Conservation (phyloP, 192 early-diverging fungal genomes). For the Backusella mclennaniae region DNA sequence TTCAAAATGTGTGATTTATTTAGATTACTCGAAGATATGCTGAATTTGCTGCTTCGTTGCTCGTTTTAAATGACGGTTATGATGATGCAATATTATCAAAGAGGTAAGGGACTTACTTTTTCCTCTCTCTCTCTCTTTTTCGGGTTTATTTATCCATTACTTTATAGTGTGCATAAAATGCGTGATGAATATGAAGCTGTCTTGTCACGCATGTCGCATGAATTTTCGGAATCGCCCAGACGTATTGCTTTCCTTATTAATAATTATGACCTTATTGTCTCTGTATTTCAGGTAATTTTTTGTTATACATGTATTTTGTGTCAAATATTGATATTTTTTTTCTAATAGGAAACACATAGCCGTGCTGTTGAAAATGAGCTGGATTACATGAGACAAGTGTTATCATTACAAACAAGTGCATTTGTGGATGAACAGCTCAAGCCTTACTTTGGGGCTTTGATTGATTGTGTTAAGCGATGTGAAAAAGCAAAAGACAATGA, state of each 20-base stretch:
- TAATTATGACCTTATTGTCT: constrained; percentile 87
- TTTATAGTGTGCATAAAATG: constrained; percentile 59
- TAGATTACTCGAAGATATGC: constrained; percentile 87
- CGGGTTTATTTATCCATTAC: neutral
- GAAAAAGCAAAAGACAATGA: constrained; percentile 63
- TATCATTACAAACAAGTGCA: constrained; percentile 66
- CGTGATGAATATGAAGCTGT: constrained; percentile 78
- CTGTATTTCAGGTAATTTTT: constrained; percentile 66
- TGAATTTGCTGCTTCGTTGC: constrained; percentile 89
- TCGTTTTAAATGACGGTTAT: constrained; percentile 85
- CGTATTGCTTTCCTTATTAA: constrained; percentile 88
- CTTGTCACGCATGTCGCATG: constrained; percentile 70
- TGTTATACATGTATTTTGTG: neutral
- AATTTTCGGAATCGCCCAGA: constrained; percentile 65
- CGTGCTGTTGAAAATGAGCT: constrained; percentile 46
- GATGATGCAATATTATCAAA: constrained; percentile 79
- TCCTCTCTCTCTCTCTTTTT: neutral
- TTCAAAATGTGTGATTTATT: neutral
- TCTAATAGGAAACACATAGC: constrained; percentile 48
- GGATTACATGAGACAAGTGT: constrained; percentile 56
- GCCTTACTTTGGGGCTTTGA: constrained; percentile 76
- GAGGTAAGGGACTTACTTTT: constrained; percentile 45
- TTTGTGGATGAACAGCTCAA: constrained; percentile 91
- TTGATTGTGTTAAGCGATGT: constrained; percentile 72
- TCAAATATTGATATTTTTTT: neutral